Percentiles rank a stretch among this genome's conserved stretches.
phyloP scores from a whole-genome alignment of 768 basidiomycete genomes.

The Lactifluus pinguis region DNA sequence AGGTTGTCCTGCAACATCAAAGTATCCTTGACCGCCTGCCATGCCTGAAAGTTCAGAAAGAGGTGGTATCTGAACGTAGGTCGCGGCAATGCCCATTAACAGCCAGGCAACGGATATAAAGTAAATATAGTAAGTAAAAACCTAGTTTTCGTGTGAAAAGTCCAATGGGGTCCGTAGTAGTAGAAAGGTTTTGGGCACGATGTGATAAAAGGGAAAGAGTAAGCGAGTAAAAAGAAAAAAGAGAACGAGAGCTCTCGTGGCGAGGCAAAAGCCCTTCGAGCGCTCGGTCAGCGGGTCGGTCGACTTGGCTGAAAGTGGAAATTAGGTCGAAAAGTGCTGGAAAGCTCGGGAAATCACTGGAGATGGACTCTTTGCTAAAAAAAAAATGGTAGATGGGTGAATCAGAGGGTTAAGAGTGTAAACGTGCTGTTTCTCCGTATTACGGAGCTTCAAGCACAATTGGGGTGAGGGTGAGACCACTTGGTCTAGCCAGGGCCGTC shows the following conservation, averaged over 20 bases:
- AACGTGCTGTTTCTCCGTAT: not conserved
- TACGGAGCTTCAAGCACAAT: not conserved
- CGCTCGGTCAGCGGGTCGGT: not conserved
- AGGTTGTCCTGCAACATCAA: conserved; percentile 3
- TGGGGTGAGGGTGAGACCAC: not conserved
- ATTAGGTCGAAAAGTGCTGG: conserved; percentile 1
- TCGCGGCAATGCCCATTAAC: conserved; percentile 2
- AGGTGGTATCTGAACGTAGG: conserved; percentile 2
- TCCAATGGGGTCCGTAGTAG: not conserved
- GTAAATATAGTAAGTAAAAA: not conserved
- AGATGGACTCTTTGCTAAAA: not conserved
- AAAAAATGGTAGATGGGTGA: not conserved
- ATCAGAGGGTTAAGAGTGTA: not conserved
- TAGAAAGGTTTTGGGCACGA: not conserved
- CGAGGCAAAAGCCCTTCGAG: too few relatives aligned
- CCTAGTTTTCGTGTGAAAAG: not conserved
- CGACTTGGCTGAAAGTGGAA: not conserved
- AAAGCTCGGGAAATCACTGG: not conserved
- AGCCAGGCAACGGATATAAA: not conserved
- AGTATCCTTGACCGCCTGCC: conserved; percentile 3
- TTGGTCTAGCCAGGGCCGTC: not conserved
- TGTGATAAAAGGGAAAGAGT: not conserved
- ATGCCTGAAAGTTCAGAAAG: conserved; percentile 12
- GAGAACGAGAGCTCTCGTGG: conserved; percentile 13
- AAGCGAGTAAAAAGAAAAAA: not conserved